Conservation (phyloP, 805 yeast species). For the Ogataea ganodermae region DNA sequence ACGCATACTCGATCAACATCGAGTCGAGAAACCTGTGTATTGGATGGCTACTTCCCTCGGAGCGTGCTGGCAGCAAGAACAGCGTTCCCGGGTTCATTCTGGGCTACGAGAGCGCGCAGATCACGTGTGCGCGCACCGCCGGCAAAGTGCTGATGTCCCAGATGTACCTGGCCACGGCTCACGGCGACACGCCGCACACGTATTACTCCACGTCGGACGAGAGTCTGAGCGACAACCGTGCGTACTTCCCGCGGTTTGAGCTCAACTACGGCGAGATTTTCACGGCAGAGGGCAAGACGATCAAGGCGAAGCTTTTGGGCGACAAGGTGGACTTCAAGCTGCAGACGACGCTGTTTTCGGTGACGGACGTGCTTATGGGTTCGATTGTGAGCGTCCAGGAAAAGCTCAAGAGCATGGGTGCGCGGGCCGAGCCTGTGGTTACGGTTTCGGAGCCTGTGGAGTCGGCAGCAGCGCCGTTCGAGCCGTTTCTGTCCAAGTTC, state of each 20-base stretch:
- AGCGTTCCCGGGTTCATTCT: slow-evolving; percentile 65
- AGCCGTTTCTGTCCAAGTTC: slow-evolving; percentile 10
- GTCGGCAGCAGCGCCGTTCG: background rate
- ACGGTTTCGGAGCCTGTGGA: background rate
- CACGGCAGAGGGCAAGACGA: slow-evolving; percentile 32
- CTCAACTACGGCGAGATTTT: slow-evolving; percentile 41
- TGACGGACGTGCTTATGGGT: slow-evolving; percentile 53
- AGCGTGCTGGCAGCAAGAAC: slow-evolving; percentile 29
- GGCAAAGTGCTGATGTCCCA: slow-evolving; percentile 72
- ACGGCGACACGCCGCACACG: slow-evolving; percentile 52
- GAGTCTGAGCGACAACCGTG: slow-evolving; percentile 53
- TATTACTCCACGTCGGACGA: slow-evolving; percentile 49
- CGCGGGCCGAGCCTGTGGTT: background rate
- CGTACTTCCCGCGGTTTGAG: slow-evolving; percentile 70
- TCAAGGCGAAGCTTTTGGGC: slow-evolving; percentile 59
- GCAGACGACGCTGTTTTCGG: slow-evolving; percentile 53
- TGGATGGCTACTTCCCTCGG: slow-evolving; percentile 71
- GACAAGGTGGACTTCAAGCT: slow-evolving; percentile 69
- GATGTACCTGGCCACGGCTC: slow-evolving; percentile 72
- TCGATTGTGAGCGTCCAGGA: slow-evolving; percentile 43
- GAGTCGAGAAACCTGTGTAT: slow-evolving; percentile 66
- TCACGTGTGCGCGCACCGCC: slow-evolving; percentile 57
- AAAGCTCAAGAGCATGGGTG: slow-evolving; percentile 10
- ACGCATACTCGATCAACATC: slow-evolving; percentile 51
- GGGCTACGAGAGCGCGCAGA: slow-evolving; percentile 75